A percentile compares a stretch with the other conserved stretches of the same genome.
Conservation (phyloP, 768 basidiomycete genomes). For the Trametes meyenii region DNA sequence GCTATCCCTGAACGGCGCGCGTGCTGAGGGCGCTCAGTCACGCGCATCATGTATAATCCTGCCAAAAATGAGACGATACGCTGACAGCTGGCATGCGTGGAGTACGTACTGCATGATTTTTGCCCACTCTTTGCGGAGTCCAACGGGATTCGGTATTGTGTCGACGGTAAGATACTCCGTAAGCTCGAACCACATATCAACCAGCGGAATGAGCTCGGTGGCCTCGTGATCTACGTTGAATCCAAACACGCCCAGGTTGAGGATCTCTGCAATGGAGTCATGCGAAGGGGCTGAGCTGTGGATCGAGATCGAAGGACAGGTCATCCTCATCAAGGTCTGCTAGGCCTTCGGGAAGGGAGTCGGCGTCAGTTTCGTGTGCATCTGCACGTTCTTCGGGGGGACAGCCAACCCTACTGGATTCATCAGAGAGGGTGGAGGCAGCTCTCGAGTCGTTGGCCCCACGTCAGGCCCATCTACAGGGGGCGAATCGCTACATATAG, state of each 20-base stretch:
- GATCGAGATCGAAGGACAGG: background rate
- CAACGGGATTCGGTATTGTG: background rate
- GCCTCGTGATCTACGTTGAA: background rate
- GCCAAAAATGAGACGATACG: no score
- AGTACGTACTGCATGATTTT: slow-evolving; percentile 8
- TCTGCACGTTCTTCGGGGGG: no score
- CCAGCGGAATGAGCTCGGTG: background rate
- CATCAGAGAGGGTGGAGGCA: no score
- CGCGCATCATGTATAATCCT: slow-evolving; percentile 6
- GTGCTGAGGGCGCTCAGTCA: background rate
- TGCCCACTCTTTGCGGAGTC: slow-evolving; percentile 1
- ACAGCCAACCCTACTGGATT: no score
- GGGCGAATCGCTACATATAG: no score
- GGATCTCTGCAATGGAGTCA: background rate
- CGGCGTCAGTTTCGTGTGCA: background rate
- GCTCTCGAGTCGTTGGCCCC: no score
- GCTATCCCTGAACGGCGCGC: background rate
- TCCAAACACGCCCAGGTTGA: background rate
- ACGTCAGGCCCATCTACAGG: no score
- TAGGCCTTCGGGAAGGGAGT: background rate
- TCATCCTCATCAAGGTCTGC: background rate
- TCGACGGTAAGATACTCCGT: slow-evolving; percentile 4
- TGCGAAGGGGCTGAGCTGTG: background rate
- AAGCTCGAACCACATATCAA: slow-evolving; percentile 14
- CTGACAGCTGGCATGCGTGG: no score